phyloP scores from a whole-genome alignment of 1,284 basidiomycete genomes.

The Wolfiporia cocos region DNA sequence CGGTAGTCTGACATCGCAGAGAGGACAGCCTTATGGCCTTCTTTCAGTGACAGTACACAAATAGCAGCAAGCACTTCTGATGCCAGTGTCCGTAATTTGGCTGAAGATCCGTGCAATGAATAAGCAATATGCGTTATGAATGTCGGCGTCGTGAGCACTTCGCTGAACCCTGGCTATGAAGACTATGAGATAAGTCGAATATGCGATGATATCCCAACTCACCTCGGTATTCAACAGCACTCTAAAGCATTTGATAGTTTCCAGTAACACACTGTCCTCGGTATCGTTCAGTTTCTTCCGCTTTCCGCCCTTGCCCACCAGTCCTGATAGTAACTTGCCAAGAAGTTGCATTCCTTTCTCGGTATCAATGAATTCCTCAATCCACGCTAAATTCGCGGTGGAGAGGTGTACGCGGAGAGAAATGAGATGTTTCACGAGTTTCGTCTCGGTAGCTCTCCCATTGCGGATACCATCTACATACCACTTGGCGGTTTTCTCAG shows the following conservation, averaged over 20 bases:
- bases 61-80: constrained; percentile 82
- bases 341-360: constrained; percentile 67
- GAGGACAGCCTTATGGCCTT: constrained; percentile 73
- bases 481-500: constrained; percentile 44
- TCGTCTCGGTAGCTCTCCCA: constrained; percentile 47
- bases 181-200: constrained; percentile 6
- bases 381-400: constrained; percentile 76
- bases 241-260: constrained; percentile 76
- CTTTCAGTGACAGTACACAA: constrained; percentile 66
- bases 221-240: constrained; percentile 85
- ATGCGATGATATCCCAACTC: constrained; percentile 20
- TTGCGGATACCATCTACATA: constrained; percentile 56
- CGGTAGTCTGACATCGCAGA: constrained; percentile 78
- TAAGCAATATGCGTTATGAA: constrained; percentile 74
- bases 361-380: constrained; percentile 65
- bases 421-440: constrained; percentile 74
- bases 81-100: constrained; percentile 67
- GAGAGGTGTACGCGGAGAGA: constrained; percentile 83
- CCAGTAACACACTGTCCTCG: constrained; percentile 65
- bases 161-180: constrained; percentile 59
- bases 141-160: constrained; percentile 59
- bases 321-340: constrained; percentile 44
- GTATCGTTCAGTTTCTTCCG: constrained; percentile 51
- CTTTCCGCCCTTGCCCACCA: constrained; percentile 63
- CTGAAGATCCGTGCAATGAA: constrained; percentile 58